Evolutionary conservation across 2,329 filamentous ascomycete genomes (phyloP).

Genomic region (Monilinia vaccinii-corymbosi): DNA sequence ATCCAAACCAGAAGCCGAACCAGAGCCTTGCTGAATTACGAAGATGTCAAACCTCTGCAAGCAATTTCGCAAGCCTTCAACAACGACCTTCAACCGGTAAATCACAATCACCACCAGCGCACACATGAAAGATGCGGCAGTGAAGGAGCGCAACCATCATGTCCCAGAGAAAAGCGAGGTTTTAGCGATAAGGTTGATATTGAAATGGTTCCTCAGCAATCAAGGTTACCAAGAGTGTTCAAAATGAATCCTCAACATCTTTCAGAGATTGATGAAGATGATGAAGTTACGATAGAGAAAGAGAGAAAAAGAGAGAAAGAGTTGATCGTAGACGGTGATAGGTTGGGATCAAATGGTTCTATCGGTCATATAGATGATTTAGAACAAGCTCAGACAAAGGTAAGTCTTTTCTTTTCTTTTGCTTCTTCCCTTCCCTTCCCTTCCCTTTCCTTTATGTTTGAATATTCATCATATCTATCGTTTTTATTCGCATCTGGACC

Average conservation of each 20-base stretch:
- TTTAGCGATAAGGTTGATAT: background rate
- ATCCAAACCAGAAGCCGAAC: background rate
- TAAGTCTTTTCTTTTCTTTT: background rate
- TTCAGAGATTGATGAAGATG: background rate
- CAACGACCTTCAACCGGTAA: background rate
- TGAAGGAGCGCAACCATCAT: background rate
- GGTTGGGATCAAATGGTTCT: background rate
- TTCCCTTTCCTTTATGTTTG: background rate
- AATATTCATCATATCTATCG: background rate
- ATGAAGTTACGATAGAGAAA: background rate
- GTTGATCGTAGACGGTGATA: too few species aligned
- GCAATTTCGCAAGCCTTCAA: background rate
- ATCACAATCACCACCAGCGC: background rate
- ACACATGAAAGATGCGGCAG: background rate
- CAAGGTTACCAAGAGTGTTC: background rate
- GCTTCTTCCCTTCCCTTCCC: background rate
- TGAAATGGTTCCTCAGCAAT: background rate
- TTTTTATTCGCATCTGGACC: background rate
- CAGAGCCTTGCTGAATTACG: background rate
- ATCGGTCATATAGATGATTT: background rate
- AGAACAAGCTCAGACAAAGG: background rate
- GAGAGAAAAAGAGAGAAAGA: background rate
- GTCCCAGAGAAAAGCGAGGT: background rate
- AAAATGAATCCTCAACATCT: conserved; percentile 1
- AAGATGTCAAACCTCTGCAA: background rate